Conservation (phyloP, 208 protist species). For the Wallacemonas sp. region DNA sequence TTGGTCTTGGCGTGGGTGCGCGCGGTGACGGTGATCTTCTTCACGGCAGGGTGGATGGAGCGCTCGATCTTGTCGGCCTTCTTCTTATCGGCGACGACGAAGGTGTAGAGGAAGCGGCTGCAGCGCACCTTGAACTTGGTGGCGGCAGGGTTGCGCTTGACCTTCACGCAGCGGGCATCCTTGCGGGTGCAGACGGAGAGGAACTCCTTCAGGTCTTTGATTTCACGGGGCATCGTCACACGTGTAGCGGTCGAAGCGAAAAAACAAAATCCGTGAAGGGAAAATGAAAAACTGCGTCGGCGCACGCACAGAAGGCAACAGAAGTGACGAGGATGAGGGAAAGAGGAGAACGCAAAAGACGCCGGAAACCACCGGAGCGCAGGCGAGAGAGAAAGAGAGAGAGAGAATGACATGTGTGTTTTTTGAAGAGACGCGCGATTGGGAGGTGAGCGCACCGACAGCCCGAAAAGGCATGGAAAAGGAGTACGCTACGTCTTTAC, state of each 20-base stretch:
- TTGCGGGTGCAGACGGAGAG: conserved; percentile 91
- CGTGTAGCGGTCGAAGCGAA: conserved; percentile 11
- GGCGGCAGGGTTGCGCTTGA: conserved; percentile 86
- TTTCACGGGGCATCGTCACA: conserved; percentile 84
- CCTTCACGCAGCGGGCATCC: conserved; percentile 91
- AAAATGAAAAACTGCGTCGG: conserved; percentile 12
- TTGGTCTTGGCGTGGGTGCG: conserved; percentile 85
- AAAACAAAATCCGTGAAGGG: conserved; percentile 1
- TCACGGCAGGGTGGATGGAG: conserved; percentile 88
- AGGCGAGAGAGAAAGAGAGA: conserved; percentile 5
- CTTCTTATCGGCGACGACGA: conserved; percentile 90
- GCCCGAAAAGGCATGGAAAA: no score
- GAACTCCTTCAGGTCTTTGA: conserved; percentile 93
- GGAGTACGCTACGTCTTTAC: no score
- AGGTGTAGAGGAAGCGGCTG: conserved; percentile 92
- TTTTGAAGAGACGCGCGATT: neutral
- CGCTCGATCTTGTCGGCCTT: conserved; percentile 91
- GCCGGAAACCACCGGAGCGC: neutral
- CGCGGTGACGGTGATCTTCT: conserved; percentile 87
- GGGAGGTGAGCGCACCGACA: no score
- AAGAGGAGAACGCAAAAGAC: conserved; percentile 3
- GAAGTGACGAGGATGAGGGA: neutral
- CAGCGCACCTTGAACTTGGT: conserved; percentile 95
- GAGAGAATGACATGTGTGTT: neutral
- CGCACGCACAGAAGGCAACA: conserved; percentile 9